A percentile compares a stretch with the other conserved stretches of the same genome.
These are phyloP conservation scores for Penicillium sp. DNA, from an alignment of 2,329 filamentous ascomycete genomes.

Conservation along the genomic window DNA sequence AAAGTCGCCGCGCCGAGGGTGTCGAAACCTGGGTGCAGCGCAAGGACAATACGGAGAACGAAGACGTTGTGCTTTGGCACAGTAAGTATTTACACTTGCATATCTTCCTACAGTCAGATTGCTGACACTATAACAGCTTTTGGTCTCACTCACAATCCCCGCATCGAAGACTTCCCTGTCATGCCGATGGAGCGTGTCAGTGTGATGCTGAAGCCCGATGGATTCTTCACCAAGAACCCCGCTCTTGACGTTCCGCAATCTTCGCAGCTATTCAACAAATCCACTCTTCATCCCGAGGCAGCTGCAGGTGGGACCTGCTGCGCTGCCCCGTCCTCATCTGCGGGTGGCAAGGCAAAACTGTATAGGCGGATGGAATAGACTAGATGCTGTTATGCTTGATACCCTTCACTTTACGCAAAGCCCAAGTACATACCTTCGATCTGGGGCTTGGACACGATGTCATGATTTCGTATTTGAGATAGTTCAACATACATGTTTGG, in stretches of 20 bases:
- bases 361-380: too few species aligned
- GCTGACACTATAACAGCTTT: too few species aligned
- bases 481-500: too few species aligned
- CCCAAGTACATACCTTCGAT: too few species aligned
- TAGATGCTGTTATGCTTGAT: too few species aligned
- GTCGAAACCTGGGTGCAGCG: conserved; percentile 52
- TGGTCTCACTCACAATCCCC: conserved; percentile 62
- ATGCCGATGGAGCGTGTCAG: conserved; percentile 60
- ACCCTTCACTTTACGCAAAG: too few species aligned
- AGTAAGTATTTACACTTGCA: too few species aligned
- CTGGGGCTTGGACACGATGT: too few species aligned
- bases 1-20: conserved; percentile 53
- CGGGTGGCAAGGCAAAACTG: conserved; percentile 27
- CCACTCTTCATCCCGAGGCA: conserved; percentile 33
- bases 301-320: too few species aligned
- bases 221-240: conserved; percentile 53
- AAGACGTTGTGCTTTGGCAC: conserved; percentile 42
- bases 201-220: conserved; percentile 49
- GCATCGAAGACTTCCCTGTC: conserved; percentile 64
- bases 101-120: too few species aligned
- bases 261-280: conserved; percentile 41
- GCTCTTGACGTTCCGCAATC: conserved; percentile 48
- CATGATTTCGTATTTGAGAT: too few species aligned
- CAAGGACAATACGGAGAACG: conserved; percentile 50
- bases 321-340: conserved; percentile 23